Percentiles rank a stretch among this genome's conserved stretches.
phyloP scores from a whole-genome alignment of 2,329 filamentous ascomycete species.

The Ophiostoma pallidulum region DNA sequence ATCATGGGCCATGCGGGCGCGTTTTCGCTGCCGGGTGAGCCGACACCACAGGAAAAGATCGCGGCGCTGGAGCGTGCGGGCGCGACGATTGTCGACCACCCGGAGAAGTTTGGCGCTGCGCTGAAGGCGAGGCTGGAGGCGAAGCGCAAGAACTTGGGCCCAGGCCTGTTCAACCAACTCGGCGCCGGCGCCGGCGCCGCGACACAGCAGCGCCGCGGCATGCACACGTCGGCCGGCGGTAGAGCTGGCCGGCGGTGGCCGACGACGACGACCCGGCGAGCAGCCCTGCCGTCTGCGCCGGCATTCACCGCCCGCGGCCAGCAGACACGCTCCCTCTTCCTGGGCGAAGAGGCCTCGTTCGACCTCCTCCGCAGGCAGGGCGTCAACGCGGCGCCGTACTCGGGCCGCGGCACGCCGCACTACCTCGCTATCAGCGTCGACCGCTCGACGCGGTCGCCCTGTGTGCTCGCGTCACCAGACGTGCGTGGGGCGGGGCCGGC shows the following conservation, averaged over 20 bases:
- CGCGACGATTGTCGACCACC: conserved; percentile 63
- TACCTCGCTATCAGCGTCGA: conserved; percentile 58
- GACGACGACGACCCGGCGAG: too few species aligned
- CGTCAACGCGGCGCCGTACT: conserved; percentile 32
- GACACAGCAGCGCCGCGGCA: conserved; percentile 39
- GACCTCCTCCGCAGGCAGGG: conserved; percentile 44
- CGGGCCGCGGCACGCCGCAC: conserved; percentile 29
- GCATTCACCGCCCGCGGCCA: too few species aligned
- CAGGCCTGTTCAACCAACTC: too few species aligned
- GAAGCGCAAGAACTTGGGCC: too few species aligned
- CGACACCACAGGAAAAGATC: conserved; percentile 55
- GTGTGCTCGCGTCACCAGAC: conserved; percentile 49
- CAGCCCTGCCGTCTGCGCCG: too few species aligned
- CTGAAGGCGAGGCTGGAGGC: conserved; percentile 51
- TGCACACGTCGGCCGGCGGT: conserved; percentile 42
- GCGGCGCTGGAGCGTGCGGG: conserved; percentile 56
- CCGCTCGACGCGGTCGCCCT: conserved; percentile 51
- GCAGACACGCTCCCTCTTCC: conserved; percentile 44
- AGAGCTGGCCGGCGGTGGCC: too few species aligned
- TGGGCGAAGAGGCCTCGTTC: conserved; percentile 44
- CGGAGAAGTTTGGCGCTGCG: conserved; percentile 61
- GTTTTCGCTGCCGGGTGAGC: conserved; percentile 58
- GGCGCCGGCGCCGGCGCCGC: too few species aligned
- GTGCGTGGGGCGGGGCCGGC: too few species aligned
- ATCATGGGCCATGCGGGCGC: conserved; percentile 77